Evolutionary conservation across 139 green algal species (phyloP).

Genomic region (Haematococcus sp.): DNA sequence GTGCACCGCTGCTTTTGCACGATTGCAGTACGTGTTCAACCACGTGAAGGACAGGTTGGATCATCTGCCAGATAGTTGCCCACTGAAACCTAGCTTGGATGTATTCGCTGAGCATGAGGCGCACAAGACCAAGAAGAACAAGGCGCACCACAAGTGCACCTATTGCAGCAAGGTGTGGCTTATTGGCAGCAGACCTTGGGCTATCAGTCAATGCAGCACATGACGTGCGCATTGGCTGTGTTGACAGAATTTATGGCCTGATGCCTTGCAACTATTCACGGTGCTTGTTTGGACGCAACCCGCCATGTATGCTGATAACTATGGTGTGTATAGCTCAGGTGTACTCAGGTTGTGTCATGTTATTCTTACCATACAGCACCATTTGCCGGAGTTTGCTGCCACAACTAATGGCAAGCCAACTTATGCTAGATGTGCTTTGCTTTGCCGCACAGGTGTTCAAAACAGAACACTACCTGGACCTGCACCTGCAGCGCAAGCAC

Average conservation of each 20-base stretch:
- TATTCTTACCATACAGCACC: too few relatives aligned
- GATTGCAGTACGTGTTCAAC: constrained; percentile 7
- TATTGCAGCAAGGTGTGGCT: constrained; percentile 11
- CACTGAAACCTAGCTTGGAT: background rate
- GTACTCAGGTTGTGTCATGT: background rate
- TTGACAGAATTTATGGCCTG: background rate
- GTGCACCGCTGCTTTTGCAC: too few relatives aligned
- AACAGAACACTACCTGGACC: constrained; percentile 2
- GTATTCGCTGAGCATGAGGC: background rate
- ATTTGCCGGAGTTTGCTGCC: too few relatives aligned
- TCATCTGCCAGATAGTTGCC: background rate
- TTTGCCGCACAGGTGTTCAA: background rate
- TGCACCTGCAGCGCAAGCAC: constrained; percentile 14
- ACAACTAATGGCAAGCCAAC: background rate
- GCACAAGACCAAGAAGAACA: constrained; percentile 5
- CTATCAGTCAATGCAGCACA: background rate
- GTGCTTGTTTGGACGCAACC: background rate
- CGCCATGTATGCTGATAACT: background rate
- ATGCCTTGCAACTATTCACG: background rate
- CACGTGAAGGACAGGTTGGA: background rate
- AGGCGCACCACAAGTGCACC: background rate
- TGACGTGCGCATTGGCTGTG: background rate
- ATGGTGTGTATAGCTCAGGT: background rate
- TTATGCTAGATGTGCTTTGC: background rate
- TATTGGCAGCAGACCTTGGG: background rate